Percentiles rank a stretch among this genome's conserved stretches.
Conservation (phyloP, 2,329 filamentous ascomycete species). For the Ophiocordyceps camponoti-floridani region DNA sequence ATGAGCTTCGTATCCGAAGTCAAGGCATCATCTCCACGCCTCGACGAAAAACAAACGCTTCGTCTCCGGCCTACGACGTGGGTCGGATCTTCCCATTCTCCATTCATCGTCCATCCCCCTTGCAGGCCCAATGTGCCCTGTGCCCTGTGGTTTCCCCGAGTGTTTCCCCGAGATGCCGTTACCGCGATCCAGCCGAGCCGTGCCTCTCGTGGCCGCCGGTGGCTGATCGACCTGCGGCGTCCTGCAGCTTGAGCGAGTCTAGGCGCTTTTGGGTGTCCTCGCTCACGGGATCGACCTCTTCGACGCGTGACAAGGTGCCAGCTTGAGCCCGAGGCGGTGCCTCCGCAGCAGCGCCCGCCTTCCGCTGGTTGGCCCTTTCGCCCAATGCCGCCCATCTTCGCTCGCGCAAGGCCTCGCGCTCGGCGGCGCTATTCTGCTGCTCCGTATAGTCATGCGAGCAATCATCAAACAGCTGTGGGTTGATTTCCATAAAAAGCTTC, state of each 20-base stretch:
- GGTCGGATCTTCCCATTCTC: background rate
- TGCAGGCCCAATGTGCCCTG: background rate
- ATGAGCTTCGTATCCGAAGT: too few relatives aligned
- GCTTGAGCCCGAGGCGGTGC: conserved; percentile 18
- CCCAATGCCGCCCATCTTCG: conserved; percentile 78
- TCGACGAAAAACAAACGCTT: background rate
- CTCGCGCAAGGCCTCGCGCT: conserved; percentile 64
- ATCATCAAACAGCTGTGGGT: conserved; percentile 94
- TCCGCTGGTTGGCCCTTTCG: conserved; percentile 59
- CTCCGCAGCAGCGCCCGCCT: conserved; percentile 16
- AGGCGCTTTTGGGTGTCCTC: conserved; percentile 77
- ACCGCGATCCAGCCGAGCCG: conserved; percentile 38
- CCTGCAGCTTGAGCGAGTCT: conserved; percentile 79
- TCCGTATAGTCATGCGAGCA: conserved; percentile 97
- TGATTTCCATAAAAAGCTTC: conserved; percentile 99
- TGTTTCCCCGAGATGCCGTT: conserved; percentile 6
- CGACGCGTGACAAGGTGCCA: conserved; percentile 31
- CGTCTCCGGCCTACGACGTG: background rate
- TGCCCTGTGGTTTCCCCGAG: too few relatives aligned
- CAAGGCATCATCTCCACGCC: too few relatives aligned
- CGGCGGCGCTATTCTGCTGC: conserved; percentile 80
- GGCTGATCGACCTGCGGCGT: conserved; percentile 45
- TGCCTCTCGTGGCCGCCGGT: conserved; percentile 36
- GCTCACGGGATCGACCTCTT: conserved; percentile 63
- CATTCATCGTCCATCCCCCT: too few relatives aligned